phyloP scores from a whole-genome alignment of 805 yeast genomes.

The Candida yuanshanica region DNA sequence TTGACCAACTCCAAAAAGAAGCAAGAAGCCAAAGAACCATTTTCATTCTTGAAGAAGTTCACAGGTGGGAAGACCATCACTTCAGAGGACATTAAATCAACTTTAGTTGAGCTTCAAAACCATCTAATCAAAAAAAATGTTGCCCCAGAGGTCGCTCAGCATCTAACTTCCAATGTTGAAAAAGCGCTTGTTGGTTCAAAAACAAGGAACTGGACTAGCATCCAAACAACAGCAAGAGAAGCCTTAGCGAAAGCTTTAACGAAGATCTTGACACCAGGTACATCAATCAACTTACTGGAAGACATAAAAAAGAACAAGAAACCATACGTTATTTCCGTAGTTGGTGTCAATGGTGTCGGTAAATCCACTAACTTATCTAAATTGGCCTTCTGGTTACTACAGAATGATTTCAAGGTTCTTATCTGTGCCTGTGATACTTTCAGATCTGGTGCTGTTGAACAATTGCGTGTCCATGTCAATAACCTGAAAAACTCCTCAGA shows the following conservation, averaged over 20 bases:
- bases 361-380: conserved; percentile 94
- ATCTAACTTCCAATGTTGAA: conserved; percentile 64
- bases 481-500: conserved; percentile 68
- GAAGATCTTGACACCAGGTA: conserved; percentile 83
- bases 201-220: conserved; percentile 67
- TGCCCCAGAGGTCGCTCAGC: conserved; percentile 81
- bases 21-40: conserved; percentile 32
- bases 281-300: conserved; percentile 79
- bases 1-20: conserved; percentile 26
- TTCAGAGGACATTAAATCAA: conserved; percentile 57
- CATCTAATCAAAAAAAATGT: conserved; percentile 83
- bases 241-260: conserved; percentile 55
- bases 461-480: conserved; percentile 86
- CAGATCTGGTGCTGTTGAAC: conserved; percentile 98
- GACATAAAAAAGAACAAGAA: conserved; percentile 45
- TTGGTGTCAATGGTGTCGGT: conserved; percentile 98
- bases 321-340: conserved; percentile 95
- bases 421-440: conserved; percentile 98
- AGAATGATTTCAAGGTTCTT: conserved; percentile 78
- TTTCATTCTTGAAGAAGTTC: conserved; percentile 53
- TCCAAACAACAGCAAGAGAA: conserved; percentile 67
- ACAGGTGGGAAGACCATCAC: conserved; percentile 68
- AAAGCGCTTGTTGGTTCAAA: conserved; percentile 66
- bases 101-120: conserved; percentile 60
- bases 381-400: conserved; percentile 90